Conservation (phyloP, 2,329 filamentous ascomycete genomes). For the Hirsutella minnesotensis region DNA sequence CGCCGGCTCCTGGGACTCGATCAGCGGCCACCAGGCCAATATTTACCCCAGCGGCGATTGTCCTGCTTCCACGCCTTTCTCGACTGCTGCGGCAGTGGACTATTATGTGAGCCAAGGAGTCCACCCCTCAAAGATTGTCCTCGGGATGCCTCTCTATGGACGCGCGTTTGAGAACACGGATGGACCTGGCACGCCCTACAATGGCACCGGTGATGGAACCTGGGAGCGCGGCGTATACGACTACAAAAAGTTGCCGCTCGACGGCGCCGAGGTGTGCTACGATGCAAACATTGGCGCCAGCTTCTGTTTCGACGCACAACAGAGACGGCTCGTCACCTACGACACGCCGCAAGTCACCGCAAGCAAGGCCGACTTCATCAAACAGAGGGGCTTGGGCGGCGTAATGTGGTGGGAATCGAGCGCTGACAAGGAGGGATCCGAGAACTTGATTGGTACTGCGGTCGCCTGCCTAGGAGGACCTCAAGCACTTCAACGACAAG, state of each 20-base stretch:
- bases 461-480: conserved; percentile 45
- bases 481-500: conserved; percentile 32
- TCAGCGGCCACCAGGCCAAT: conserved; percentile 71
- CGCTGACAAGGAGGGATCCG: conserved; percentile 53
- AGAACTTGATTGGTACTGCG: conserved; percentile 58
- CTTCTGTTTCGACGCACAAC: conserved; percentile 60
- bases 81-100: conserved; percentile 55
- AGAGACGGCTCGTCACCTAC: conserved; percentile 64
- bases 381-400: conserved; percentile 57
- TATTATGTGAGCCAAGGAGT: conserved; percentile 60
- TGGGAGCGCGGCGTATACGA: conserved; percentile 85
- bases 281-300: conserved; percentile 57
- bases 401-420: conserved; percentile 98
- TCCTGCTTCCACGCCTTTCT: conserved; percentile 64
- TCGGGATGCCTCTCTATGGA: conserved; percentile 90
- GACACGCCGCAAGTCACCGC: conserved; percentile 57
- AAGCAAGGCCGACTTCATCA: conserved; percentile 62
- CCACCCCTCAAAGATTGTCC: conserved; percentile 58
- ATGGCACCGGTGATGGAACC: conserved; percentile 63
- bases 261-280: conserved; percentile 49
- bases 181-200: conserved; percentile 58
- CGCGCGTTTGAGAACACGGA: conserved; percentile 71
- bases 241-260: conserved; percentile 70
- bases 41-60: conserved; percentile 47
- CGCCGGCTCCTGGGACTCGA: conserved; percentile 67